Conservation (phyloP, 106 monocot genomes). For the Chionographis japonica region DNA sequence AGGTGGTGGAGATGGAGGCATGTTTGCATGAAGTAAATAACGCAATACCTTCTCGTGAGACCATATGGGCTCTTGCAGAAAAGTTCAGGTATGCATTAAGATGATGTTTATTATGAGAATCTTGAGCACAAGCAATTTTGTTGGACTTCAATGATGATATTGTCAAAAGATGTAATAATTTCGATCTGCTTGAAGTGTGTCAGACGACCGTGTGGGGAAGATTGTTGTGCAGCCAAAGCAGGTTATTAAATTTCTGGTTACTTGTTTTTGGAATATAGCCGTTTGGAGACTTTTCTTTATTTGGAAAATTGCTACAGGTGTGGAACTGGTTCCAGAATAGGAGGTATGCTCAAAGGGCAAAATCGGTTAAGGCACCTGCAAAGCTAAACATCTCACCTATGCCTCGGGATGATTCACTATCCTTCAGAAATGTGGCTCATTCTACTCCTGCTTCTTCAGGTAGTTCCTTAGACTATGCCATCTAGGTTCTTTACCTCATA, state of each 20-base stretch:
- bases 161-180: slow-evolving; percentile 1
- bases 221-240: slow-evolving; percentile 81
- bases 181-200: slow-evolving; percentile 37
- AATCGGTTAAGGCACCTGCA: slow-evolving; percentile 34
- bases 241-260: slow-evolving; percentile 33
- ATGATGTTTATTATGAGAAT: not conserved
- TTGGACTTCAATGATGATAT: not conserved
- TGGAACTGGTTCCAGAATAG: slow-evolving; percentile 99
- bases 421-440: slow-evolving; percentile 36
- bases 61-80: slow-evolving; percentile 63
- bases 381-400: slow-evolving; percentile 41
- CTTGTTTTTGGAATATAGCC: not conserved
- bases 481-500: not conserved
- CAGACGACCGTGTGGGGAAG: slow-evolving; percentile 72
- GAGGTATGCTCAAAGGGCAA: slow-evolving; percentile 84
- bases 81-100: slow-evolving; percentile 63
- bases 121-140: not conserved
- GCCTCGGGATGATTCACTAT: slow-evolving; percentile 44
- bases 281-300: slow-evolving; percentile 5
- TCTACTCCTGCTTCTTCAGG: slow-evolving; percentile 44
- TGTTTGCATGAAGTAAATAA: slow-evolving; percentile 64
- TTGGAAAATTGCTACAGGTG: slow-evolving; percentile 39
- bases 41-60: slow-evolving; percentile 64
- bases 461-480: slow-evolving; percentile 3
- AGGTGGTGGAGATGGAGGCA: slow-evolving; percentile 94